phyloP scores from a whole-genome alignment of 306 rosid species.

The Corylus avellana region DNA sequence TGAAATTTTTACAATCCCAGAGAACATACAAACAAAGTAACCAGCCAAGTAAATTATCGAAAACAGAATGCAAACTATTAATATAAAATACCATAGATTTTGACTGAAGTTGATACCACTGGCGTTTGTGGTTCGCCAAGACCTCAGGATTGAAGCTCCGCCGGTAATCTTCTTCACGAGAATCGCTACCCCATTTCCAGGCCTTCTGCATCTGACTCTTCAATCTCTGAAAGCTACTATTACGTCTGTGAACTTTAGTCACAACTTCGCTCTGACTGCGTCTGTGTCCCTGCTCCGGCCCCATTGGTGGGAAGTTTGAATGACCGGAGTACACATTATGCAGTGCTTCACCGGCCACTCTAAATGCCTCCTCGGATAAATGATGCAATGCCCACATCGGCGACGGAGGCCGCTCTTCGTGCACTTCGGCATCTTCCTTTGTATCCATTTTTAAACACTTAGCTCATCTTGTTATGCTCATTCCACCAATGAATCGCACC shows the following conservation, averaged over 20 bases:
- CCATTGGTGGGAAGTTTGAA: conserved; percentile 39
- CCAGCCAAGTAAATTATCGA: conserved; percentile 19
- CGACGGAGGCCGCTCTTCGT: conserved; percentile 48
- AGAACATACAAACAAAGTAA: background rate
- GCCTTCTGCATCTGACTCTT: conserved; percentile 69
- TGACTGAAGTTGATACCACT: conserved; percentile 95
- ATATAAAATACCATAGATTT: conserved; percentile 60
- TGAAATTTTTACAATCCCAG: background rate
- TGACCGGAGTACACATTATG: conserved; percentile 42
- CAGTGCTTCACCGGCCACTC: conserved; percentile 67
- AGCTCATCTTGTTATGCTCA: conserved; percentile 44
- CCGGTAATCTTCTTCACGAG: conserved; percentile 36
- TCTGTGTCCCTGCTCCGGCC: conserved; percentile 52
- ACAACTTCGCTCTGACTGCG: conserved; percentile 66
- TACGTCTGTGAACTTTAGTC: conserved; percentile 38
- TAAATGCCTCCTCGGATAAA: conserved; percentile 61
- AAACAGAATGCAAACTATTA: conserved; percentile 8
- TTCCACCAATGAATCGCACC: conserved; percentile 27
- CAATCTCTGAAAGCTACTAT: conserved; percentile 61
- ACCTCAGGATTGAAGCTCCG: conserved; percentile 75
- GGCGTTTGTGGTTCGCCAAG: conserved; percentile 90
- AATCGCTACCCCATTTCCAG: conserved; percentile 62
- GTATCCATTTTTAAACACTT: conserved; percentile 51
- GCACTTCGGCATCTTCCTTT: conserved; percentile 53
- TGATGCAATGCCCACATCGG: conserved; percentile 61